Conservation (phyloP, 148 eudicot species). For the Rhododendron ferrugineum region DNA sequence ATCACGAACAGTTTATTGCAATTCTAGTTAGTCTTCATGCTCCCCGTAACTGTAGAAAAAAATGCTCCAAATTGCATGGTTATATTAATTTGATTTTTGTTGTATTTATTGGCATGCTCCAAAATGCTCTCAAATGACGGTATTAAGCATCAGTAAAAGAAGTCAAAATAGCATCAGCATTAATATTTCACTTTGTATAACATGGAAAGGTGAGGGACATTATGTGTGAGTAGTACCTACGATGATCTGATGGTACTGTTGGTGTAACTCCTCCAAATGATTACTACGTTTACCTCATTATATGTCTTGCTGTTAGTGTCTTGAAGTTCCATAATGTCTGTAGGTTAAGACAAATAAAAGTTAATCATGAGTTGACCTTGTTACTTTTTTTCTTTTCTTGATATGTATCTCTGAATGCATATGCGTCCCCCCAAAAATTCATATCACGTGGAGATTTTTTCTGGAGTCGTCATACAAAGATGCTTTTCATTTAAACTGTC, state of each 20-base stretch:
- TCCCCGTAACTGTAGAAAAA: background rate
- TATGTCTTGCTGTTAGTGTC: background rate
- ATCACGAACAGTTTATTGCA: background rate
- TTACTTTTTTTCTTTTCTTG: background rate
- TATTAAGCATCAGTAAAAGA: constrained; percentile 14
- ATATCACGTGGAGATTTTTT: background rate
- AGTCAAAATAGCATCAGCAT: constrained; percentile 32
- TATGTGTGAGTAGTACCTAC: background rate
- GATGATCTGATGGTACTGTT: background rate
- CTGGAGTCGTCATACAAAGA: background rate
- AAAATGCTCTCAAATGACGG: background rate
- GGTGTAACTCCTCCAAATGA: background rate
- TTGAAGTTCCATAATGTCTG: background rate
- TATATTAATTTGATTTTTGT: background rate
- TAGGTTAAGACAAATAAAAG: background rate
- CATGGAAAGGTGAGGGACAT: background rate
- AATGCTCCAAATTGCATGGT: background rate
- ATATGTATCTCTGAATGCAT: background rate
- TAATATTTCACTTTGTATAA: constrained; percentile 8
- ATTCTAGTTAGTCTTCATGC: background rate
- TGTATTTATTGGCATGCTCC: background rate
- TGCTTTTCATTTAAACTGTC: background rate
- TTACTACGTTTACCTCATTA: constrained; percentile 2
- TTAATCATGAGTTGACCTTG: background rate
- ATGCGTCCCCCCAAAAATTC: background rate